phyloP scores from a whole-genome alignment of 164 flowering plant genomes.

The Sedum album region DNA sequence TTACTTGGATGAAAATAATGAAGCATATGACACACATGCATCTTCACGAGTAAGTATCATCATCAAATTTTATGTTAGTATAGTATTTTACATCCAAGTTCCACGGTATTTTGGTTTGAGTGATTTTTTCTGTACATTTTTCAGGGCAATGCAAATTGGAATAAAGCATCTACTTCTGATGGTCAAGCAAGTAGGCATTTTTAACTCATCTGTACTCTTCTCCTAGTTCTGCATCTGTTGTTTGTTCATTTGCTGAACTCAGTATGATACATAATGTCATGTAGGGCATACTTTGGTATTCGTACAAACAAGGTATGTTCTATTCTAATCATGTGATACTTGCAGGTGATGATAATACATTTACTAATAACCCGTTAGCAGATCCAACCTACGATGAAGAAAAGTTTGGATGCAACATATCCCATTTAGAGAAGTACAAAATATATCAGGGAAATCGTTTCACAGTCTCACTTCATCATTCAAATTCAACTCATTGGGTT shows the following conservation, averaged over 20 bases:
- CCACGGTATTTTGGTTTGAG: not conserved
- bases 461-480: slow-evolving; percentile 74
- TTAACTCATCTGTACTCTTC: not conserved
- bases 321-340: not conserved
- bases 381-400: slow-evolving; percentile 24
- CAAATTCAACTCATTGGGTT: slow-evolving; percentile 54
- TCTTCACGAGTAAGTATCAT: not conserved
- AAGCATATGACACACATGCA: not conserved
- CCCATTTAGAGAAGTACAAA: slow-evolving; percentile 65
- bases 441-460: slow-evolving; percentile 82
- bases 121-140: not conserved
- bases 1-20: not conserved
- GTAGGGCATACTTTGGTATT: no score
- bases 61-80: no score
- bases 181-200: not conserved
- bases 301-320: not conserved
- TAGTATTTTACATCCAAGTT: not conserved
- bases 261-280: not conserved
- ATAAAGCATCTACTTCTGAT: not conserved
- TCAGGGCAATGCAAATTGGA: not conserved
- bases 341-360: slow-evolving; percentile 23
- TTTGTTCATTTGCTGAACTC: not conserved
- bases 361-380: slow-evolving; percentile 14
- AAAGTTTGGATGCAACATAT: slow-evolving; percentile 74
- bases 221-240: not conserved